These are phyloP conservation scores for Diaporthe longicolla DNA, from an alignment of 2,329 filamentous ascomycete genomes.

Conservation along the genomic window DNA sequence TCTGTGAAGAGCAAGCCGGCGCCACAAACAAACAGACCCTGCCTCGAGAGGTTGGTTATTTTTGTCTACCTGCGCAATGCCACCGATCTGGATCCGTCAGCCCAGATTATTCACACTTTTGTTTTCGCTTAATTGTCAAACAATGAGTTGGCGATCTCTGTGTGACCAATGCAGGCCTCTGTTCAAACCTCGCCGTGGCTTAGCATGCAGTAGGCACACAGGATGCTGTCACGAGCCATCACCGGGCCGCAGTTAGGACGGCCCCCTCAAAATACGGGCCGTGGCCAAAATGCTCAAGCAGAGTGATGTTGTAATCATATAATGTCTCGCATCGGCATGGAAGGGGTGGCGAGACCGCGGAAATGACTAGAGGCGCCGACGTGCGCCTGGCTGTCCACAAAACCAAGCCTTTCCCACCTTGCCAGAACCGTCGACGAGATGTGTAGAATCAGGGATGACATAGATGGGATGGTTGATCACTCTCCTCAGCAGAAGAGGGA, in stretches of 20 bases:
- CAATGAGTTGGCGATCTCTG: neutral
- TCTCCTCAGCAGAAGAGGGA: constrained; percentile 11
- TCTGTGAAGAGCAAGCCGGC: neutral
- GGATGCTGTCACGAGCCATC: neutral
- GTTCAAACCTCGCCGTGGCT: neutral
- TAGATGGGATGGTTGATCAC: neutral
- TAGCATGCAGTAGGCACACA: neutral
- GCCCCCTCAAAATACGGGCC: constrained; percentile 10
- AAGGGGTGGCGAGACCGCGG: constrained; percentile 23
- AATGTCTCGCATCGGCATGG: constrained; percentile 14
- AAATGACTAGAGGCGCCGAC: constrained; percentile 5
- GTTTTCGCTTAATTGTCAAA: neutral
- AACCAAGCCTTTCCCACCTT: neutral
- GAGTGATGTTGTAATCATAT: constrained; percentile 10
- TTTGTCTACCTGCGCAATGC: neutral
- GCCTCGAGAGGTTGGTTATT: neutral
- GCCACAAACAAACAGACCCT: constrained; percentile 19
- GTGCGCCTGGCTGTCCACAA: neutral
- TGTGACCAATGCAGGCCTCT: neutral
- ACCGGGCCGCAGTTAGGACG: constrained; percentile 1
- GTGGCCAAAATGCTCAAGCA: constrained; percentile 1
- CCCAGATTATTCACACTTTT: neutral
- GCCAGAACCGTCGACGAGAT: neutral
- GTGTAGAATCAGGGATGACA: constrained; percentile 1
- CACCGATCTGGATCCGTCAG: neutral